These are phyloP conservation scores for Phytophthora vignae DNA, from an alignment of 352 stramenopile species.

Conservation along the genomic window DNA sequence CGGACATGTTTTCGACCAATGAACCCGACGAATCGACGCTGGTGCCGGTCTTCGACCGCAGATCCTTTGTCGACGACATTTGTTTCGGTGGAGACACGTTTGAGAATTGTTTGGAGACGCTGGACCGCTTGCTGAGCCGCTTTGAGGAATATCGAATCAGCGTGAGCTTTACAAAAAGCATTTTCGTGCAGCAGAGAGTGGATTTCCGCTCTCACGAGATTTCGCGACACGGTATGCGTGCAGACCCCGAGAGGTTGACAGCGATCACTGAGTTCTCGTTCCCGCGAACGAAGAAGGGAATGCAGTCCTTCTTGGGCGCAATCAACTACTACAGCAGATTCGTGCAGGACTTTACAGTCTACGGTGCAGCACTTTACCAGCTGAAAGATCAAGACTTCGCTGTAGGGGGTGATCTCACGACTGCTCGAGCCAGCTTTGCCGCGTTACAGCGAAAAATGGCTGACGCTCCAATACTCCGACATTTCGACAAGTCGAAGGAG, in stretches of 20 bases:
- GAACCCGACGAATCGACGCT: conserved; percentile 1
- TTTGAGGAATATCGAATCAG: conserved; percentile 32
- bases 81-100: too few species aligned
- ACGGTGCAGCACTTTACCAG: conserved; percentile 24
- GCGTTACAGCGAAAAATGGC: background rate
- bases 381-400: conserved; percentile 14
- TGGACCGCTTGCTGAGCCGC: conserved; percentile 16
- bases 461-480: background rate
- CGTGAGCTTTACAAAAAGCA: conserved; percentile 36
- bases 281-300: conserved; percentile 19
- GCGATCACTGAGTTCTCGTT: conserved; percentile 15
- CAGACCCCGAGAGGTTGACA: conserved; percentile 19
- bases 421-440: background rate
- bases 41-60: conserved; percentile 3
- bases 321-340: conserved; percentile 44
- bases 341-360: conserved; percentile 30
- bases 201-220: conserved; percentile 30
- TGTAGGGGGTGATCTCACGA: background rate
- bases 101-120: background rate
- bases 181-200: conserved; percentile 12
- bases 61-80: conserved; percentile 22
- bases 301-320: conserved; percentile 29
- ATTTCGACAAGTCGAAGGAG: background rate
- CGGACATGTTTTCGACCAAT: background rate
- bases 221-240: conserved; percentile 5